Conservation (phyloP, 2,329 filamentous ascomycete species). For the Nothopassalora personata region DNA sequence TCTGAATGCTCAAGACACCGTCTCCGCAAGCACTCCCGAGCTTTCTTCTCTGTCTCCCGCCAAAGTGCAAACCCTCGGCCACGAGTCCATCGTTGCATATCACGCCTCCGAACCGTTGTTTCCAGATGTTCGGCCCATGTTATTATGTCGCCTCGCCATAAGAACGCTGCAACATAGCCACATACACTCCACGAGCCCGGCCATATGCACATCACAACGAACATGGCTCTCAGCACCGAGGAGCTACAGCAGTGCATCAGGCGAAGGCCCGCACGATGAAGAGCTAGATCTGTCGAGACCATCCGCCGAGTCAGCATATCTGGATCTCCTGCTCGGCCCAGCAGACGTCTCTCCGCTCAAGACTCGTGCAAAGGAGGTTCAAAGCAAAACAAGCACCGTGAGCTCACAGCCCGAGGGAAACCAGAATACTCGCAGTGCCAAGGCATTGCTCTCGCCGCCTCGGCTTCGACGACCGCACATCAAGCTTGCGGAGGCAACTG, state of each 20-base stretch:
- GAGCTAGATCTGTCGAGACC: conserved; percentile 2
- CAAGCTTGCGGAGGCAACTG: background rate
- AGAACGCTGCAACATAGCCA: conserved; percentile 20
- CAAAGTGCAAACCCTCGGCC: background rate
- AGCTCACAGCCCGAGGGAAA: background rate
- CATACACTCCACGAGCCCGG: conserved; percentile 5
- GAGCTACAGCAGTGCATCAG: conserved; percentile 10
- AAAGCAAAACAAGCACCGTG: background rate
- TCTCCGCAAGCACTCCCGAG: background rate
- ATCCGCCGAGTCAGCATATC: conserved; percentile 4
- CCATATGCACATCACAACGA: background rate
- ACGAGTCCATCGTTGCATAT: background rate
- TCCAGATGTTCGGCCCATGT: conserved; percentile 34
- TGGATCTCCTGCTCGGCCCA: conserved; percentile 7
- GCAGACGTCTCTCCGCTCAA: background rate
- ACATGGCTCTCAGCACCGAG: conserved; percentile 7
- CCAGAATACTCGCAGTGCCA: background rate
- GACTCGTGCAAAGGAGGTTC: background rate
- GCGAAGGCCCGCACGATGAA: conserved; percentile 4
- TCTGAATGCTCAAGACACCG: background rate
- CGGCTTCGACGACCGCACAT: background rate
- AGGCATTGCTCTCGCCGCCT: background rate
- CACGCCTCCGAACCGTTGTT: no score
- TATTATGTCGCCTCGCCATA: conserved; percentile 27
- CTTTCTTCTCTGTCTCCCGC: background rate